Percentiles rank a stretch among this genome's conserved stretches.
These are phyloP conservation scores for Xylaria sp. DNA, from an alignment of 2,329 filamentous ascomycete species.

Conservation along the genomic window DNA sequence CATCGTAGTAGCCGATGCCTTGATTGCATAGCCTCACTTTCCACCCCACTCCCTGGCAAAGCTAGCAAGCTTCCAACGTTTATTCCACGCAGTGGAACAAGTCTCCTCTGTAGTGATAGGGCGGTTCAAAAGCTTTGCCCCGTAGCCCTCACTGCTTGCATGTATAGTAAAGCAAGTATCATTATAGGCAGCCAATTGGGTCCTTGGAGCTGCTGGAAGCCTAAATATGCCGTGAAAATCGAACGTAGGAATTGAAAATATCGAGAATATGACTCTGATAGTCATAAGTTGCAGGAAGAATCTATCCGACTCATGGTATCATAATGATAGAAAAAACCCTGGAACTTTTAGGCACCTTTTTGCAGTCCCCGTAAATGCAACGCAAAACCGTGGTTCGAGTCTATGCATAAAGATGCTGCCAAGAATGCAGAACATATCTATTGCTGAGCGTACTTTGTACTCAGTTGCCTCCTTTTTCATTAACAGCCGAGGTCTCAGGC, in stretches of 20 bases:
- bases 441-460: slow-evolving; percentile 50
- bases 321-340: slow-evolving; percentile 53
- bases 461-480: slow-evolving; percentile 65
- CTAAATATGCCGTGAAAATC: slow-evolving; percentile 43
- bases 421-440: slow-evolving; percentile 53
- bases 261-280: slow-evolving; percentile 43
- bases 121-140: background rate
- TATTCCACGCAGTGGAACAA: slow-evolving; percentile 18
- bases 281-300: slow-evolving; percentile 46
- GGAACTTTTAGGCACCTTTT: slow-evolving; percentile 59
- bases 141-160: slow-evolving; percentile 15
- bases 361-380: slow-evolving; percentile 58
- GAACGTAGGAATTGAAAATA: slow-evolving; percentile 41
- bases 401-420: slow-evolving; percentile 55
- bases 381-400: slow-evolving; percentile 54
- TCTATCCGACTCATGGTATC: slow-evolving; percentile 56
- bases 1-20: slow-evolving; percentile 17
- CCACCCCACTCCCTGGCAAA: slow-evolving; percentile 27
- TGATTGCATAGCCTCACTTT: slow-evolving; percentile 2
- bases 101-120: slow-evolving; percentile 20
- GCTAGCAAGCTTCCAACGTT: slow-evolving; percentile 40
- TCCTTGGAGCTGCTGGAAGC: slow-evolving; percentile 35
- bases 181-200: slow-evolving; percentile 29
- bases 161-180: slow-evolving; percentile 36
- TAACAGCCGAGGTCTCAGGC: slow-evolving; percentile 59